phyloP scores from a whole-genome alignment of 306 rosid genomes.

The Bauhinia variegata region DNA sequence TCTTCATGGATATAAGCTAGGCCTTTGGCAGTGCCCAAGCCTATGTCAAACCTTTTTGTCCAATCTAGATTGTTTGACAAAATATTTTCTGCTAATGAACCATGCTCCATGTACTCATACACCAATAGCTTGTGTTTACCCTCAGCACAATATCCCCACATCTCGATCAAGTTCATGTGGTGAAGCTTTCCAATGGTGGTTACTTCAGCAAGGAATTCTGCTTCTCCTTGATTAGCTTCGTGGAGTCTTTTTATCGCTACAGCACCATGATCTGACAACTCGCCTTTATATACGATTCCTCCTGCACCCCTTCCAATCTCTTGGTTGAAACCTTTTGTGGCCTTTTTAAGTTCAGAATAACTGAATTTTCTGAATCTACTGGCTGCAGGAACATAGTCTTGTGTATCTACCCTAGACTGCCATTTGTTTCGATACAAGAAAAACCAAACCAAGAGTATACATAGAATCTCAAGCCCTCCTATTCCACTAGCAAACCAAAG shows the following conservation, averaged over 20 bases:
- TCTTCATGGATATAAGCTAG: too few relatives aligned
- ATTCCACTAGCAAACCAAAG: too few relatives aligned
- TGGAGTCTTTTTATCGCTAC: constrained; percentile 41
- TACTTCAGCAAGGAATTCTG: neutral
- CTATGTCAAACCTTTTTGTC: neutral
- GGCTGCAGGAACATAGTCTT: constrained; percentile 24
- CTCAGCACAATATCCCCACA: constrained; percentile 4
- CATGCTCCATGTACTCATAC: constrained; percentile 3
- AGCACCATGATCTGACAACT: constrained; percentile 28
- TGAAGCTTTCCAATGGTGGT: neutral
- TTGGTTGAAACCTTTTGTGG: constrained; percentile 29
- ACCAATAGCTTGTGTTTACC: constrained; percentile 1
- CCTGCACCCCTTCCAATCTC: constrained; percentile 49
- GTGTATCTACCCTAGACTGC: neutral
- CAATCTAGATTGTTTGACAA: neutral
- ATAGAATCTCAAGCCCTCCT: too few relatives aligned
- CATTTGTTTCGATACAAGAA: too few relatives aligned
- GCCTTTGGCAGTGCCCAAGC: neutral
- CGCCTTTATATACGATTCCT: neutral
- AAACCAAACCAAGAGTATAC: too few relatives aligned
- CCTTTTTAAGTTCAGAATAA: constrained; percentile 40
- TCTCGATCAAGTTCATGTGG: constrained; percentile 13
- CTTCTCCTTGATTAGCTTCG: constrained; percentile 24
- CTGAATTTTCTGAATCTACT: constrained; percentile 36
- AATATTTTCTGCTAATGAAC: neutral